Base-by-base conservation (phyloP, 495 filamentous ascomycete species). In the Glarea lozoyensis region DNA sequence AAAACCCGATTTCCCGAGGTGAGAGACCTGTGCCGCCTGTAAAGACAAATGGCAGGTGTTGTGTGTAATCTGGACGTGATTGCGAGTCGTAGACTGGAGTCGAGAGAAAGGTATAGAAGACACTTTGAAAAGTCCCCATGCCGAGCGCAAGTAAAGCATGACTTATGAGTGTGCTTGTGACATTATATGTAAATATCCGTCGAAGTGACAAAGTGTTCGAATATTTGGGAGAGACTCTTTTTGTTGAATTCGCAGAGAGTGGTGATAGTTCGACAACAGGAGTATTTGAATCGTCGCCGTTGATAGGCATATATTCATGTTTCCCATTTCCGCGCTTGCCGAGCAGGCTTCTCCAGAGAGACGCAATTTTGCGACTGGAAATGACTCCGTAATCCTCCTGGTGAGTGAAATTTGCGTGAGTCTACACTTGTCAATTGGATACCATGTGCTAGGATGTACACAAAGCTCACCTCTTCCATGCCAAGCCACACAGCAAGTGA, bases 81-180 rank as follows among this genome's bases (percentile, higher is more conserved):
- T 69, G 58, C 27, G 63, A 61, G 46, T 83, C 70, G 49, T 79
- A 80, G 24, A 84, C 82, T 0, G 86, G 82, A 0, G 86, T 84
- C 0, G 82, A 86, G 45, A 94, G 79, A 68, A 88, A 90, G 43
- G 86, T 71, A 46, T 84, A 82, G 84, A 84, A 90, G 34, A 90
- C 71, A 37, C 79, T 82, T 60, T 86, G 86, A 70, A 89, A 92
- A 32, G 84, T 85, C 46, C 81, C 83, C 60, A 88, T 72, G 53
- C 88, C 84, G 54, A 84, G 78, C 29, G 81, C 78, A 42, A 92
- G 70, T 48, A 88, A 70, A 33, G 73, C 81, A 58, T 82, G 79
- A 1, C 81, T 72, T 10, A 78, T 34, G 2, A 92, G 64, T 1
- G 85, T 88, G 48, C 61, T 69, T 50, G 78, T 46, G 17, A 94